A percentile compares a stretch with the other conserved stretches of the same genome.
Evolutionary conservation across 73 alveolate species (phyloP).

Genomic region (Diophrys appendiculata): DNA sequence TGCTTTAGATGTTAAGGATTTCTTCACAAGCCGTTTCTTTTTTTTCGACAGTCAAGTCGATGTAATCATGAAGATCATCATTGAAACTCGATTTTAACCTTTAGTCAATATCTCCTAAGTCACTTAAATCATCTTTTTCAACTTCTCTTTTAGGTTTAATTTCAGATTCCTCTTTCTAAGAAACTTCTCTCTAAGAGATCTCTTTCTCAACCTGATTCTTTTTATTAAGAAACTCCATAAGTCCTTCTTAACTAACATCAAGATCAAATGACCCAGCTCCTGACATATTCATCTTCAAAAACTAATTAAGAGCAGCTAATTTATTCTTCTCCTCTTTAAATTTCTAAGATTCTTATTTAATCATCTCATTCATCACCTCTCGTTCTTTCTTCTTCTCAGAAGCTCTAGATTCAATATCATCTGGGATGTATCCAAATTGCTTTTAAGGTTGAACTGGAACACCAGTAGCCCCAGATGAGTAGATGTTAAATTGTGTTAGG

Average conservation of each 20-base stretch:
- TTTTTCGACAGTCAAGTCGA: no score
- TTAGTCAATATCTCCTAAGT: neutral
- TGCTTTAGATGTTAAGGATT: no score
- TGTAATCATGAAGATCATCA: no score
- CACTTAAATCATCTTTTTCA: neutral
- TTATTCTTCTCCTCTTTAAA: neutral
- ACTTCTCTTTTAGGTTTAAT: neutral
- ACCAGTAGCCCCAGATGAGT: neutral
- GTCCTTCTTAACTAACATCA: neutral
- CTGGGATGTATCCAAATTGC: neutral
- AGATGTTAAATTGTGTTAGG: neutral
- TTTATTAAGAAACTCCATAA: neutral
- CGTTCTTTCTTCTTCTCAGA: neutral
- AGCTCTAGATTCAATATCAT: neutral
- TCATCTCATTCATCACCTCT: neutral
- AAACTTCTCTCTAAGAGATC: neutral
- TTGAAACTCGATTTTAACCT: neutral
- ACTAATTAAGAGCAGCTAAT: neutral
- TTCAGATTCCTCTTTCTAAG: no score
- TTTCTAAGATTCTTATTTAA: neutral
- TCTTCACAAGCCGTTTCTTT: no score
- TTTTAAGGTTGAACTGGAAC: neutral
- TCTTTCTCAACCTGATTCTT: neutral
- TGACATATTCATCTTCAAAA: neutral
- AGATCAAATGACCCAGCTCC: neutral